phyloP scores from a whole-genome alignment of 345 rosid genomes.

The Salix arbutifolia region DNA sequence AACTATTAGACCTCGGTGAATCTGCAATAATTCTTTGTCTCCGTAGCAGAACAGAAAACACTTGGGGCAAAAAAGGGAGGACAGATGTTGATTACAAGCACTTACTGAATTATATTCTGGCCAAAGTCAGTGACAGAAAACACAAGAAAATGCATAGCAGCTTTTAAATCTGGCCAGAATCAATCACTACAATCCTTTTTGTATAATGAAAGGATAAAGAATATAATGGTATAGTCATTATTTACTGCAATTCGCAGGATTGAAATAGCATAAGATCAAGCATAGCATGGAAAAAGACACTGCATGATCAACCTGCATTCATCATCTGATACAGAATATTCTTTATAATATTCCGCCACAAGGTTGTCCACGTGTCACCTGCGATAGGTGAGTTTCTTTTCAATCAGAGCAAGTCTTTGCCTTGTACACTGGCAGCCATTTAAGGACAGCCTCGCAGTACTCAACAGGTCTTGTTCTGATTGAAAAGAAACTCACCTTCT shows the following conservation, averaged over 20 bases:
- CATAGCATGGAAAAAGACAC: not conserved
- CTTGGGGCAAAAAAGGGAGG: not conserved
- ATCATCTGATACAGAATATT: not conserved
- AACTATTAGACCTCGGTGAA: not conserved
- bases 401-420: no score
- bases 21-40: not conserved
- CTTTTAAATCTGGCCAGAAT: not conserved
- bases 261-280: not conserved
- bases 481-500: no score
- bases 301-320: not conserved
- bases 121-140: not conserved
- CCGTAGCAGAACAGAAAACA: not conserved
- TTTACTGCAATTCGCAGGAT: not conserved
- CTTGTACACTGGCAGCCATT: no score
- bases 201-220: not conserved
- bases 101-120: not conserved
- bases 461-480: no score
- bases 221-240: not conserved
- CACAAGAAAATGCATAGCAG: not conserved
- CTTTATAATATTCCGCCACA: not conserved
- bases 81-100: not conserved
- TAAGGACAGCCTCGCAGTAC: no score
- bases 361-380: not conserved
- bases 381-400: no score
- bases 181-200: not conserved